A percentile compares a stretch with the other conserved stretches of the same genome.
Conservation (phyloP, 306 rosid genomes). For the Datisca glomerata region DNA sequence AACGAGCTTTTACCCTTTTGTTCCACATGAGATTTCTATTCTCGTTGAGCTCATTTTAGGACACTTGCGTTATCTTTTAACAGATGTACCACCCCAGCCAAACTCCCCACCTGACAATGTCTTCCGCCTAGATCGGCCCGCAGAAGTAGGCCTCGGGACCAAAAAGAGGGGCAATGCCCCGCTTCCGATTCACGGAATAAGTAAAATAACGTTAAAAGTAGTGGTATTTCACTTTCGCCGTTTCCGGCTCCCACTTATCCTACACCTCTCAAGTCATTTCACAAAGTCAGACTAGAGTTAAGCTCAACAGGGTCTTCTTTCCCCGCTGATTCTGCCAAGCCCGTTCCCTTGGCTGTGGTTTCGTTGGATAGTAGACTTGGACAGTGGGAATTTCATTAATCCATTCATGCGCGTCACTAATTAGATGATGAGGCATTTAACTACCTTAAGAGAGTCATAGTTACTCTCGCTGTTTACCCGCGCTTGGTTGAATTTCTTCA, state of each 20-base stretch:
- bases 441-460: constrained; percentile 54
- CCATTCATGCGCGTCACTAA: constrained; percentile 63
- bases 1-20: too few relatives aligned
- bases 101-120: too few relatives aligned
- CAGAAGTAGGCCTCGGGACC: too few relatives aligned
- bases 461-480: too few relatives aligned
- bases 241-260: constrained; percentile 1
- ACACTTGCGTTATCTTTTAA: too few relatives aligned
- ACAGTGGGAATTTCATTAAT: constrained; percentile 31
- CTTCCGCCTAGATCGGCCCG: too few relatives aligned
- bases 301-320: constrained; percentile 1
- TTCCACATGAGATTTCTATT: too few relatives aligned
- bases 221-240: constrained; percentile 30
- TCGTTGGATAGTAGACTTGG: constrained; percentile 6
- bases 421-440: constrained; percentile 53
- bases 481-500: too few relatives aligned
- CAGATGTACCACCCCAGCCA: too few relatives aligned
- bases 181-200: constrained; percentile 35
- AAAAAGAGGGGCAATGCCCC: constrained; percentile 10
- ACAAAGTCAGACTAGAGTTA: background rate
- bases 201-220: constrained; percentile 48
- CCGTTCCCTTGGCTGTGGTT: background rate
- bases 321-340: too few relatives aligned
- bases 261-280: constrained; percentile 1
- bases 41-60: too few relatives aligned